Evolutionary conservation across 2,329 filamentous ascomycete genomes (phyloP).

Genomic region (Aschersonia sp.): DNA sequence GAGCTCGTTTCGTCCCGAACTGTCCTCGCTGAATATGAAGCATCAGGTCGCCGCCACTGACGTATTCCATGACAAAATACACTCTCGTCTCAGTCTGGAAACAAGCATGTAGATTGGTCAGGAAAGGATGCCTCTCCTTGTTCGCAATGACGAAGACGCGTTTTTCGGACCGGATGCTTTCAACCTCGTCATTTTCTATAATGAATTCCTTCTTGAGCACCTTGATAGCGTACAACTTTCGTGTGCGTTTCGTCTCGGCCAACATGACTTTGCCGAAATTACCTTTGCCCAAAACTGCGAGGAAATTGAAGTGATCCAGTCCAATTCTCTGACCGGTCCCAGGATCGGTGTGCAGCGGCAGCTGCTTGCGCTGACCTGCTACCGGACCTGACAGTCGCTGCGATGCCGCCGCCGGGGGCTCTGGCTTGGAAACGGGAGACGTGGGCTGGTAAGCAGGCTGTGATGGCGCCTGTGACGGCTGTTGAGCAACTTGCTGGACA

Average conservation of each 20-base stretch:
- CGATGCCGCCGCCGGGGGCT: slow-evolving; percentile 14
- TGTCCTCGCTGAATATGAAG: slow-evolving; percentile 94
- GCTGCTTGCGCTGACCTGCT: slow-evolving; percentile 35
- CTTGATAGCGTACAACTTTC: slow-evolving; percentile 94
- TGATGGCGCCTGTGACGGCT: slow-evolving; percentile 20
- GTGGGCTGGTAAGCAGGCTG: slow-evolving; percentile 19
- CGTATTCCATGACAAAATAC: slow-evolving; percentile 99
- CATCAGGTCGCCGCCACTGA: slow-evolving; percentile 97
- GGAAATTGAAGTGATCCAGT: slow-evolving; percentile 96
- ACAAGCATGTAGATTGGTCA: slow-evolving; percentile 89
- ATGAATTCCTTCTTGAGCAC: slow-evolving; percentile 99
- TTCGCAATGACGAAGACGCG: slow-evolving; percentile 94
- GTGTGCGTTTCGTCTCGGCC: slow-evolving; percentile 85
- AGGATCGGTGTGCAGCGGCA: slow-evolving; percentile 55
- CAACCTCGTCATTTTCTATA: slow-evolving; percentile 97
- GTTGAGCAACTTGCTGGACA: slow-evolving; percentile 12
- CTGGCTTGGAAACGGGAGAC: slow-evolving; percentile 22
- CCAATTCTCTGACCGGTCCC: slow-evolving; percentile 78
- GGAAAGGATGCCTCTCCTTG: slow-evolving; percentile 89
- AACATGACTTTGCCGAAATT: slow-evolving; percentile 99
- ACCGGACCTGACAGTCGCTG: slow-evolving; percentile 13
- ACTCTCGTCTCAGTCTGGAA: slow-evolving; percentile 98
- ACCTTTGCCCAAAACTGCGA: slow-evolving; percentile 93
- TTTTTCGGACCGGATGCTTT: slow-evolving; percentile 95
- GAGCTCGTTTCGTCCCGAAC: slow-evolving; percentile 88